Evolutionary conservation across 225 moss, liverwort and hornwort species (phyloP).

Genomic region (Bryoerythrophyllum caledonicum): DNA sequence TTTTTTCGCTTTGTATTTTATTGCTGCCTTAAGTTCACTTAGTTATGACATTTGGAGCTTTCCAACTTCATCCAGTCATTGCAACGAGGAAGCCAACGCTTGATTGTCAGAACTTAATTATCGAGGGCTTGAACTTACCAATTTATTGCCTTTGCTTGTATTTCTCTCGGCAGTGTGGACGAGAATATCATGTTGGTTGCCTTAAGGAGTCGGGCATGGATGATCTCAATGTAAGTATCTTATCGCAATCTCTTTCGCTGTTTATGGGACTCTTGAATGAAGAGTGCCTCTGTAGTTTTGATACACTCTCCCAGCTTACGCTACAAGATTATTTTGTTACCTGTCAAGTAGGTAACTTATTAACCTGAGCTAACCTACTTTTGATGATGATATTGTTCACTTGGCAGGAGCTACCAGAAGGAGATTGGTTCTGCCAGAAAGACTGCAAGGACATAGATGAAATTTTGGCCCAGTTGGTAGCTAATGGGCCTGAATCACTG

Average conservation of each 20-base stretch:
- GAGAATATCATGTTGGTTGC: slow-evolving; percentile 88
- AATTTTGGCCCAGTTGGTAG: slow-evolving; percentile 72
- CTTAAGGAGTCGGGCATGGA: slow-evolving; percentile 72
- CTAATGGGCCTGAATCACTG: slow-evolving; percentile 75
- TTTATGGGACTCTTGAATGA: background rate
- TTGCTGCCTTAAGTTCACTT: background rate
- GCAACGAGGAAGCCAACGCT: background rate
- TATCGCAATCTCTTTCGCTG: background rate
- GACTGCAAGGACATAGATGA: slow-evolving; percentile 79
- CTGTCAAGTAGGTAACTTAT: background rate
- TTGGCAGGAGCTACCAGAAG: slow-evolving; percentile 80
- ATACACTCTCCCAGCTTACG: background rate
- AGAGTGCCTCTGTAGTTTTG: background rate
- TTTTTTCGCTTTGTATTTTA: background rate
- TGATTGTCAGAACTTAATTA: slow-evolving; percentile 4
- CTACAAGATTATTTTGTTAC: background rate
- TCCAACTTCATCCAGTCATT: background rate
- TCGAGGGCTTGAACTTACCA: background rate
- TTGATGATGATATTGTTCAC: slow-evolving; percentile 3
- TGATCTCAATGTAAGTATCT: slow-evolving; percentile 61
- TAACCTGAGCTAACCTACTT: background rate
- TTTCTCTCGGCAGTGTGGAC: slow-evolving; percentile 70
- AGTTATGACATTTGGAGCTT: background rate
- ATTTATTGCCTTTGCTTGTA: slow-evolving; percentile 7
- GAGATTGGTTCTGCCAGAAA: slow-evolving; percentile 89